A percentile compares a stretch with the other conserved stretches of the same genome.
These are phyloP conservation scores for Sutorius australiensis DNA, from an alignment of 768 basidiomycete genomes.

Conservation along the genomic window DNA sequence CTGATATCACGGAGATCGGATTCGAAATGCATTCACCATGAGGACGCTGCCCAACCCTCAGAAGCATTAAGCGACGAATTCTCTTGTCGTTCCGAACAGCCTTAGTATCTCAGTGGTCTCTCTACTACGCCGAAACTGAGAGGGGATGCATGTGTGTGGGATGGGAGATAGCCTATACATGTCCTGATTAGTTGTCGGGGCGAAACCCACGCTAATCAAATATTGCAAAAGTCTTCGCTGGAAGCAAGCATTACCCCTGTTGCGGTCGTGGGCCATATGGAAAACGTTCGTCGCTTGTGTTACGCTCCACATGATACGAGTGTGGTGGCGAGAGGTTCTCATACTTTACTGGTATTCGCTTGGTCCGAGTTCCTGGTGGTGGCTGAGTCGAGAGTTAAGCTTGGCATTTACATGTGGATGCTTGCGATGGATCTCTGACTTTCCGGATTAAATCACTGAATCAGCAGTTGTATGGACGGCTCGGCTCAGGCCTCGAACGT, in stretches of 20 bases:
- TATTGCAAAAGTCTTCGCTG: neutral
- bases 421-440: neutral
- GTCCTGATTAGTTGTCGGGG: too few species aligned
- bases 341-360: too few species aligned
- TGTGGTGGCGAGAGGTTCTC: neutral
- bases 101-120: neutral
- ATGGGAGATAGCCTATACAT: too few species aligned
- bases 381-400: neutral
- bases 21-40: neutral
- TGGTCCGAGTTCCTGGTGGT: too few species aligned
- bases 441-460: too few species aligned
- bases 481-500: neutral
- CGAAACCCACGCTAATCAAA: neutral
- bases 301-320: neutral
- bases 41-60: neutral
- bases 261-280: neutral
- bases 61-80: neutral
- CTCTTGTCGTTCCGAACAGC: neutral
- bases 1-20: neutral
- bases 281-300: conserved; percentile 2
- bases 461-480: too few species aligned
- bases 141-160: neutral
- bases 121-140: neutral
- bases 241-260: neutral
- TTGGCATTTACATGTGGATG: neutral